Conservation (phyloP, 2,329 filamentous ascomycete genomes). For the Clarireedia paspali region DNA sequence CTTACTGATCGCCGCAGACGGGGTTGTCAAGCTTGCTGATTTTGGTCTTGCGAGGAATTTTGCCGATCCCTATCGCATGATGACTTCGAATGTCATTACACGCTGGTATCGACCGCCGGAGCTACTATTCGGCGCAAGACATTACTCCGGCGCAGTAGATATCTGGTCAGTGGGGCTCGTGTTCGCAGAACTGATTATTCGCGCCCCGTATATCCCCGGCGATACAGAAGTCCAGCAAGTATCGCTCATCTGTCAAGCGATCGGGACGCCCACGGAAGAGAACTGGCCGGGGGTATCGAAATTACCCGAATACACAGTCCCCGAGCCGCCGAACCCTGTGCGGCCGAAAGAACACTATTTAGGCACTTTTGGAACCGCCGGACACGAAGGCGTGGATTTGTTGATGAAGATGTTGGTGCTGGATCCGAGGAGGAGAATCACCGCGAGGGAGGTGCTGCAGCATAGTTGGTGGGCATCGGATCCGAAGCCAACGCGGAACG, state of each 20-base stretch:
- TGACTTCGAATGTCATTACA: slow-evolving; percentile 95
- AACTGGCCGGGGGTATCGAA: slow-evolving; percentile 90
- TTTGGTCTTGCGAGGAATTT: slow-evolving; percentile 90
- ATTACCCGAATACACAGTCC: slow-evolving; percentile 71
- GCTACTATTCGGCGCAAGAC: slow-evolving; percentile 79
- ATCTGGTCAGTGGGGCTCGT: slow-evolving; percentile 91
- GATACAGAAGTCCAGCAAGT: slow-evolving; percentile 84
- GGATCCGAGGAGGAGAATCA: slow-evolving; percentile 79
- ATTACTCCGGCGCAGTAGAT: slow-evolving; percentile 87
- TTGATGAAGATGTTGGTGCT: slow-evolving; percentile 77
- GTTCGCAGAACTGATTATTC: slow-evolving; percentile 81
- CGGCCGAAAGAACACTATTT: slow-evolving; percentile 66
- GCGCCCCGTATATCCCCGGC: slow-evolving; percentile 76
- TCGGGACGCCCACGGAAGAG: slow-evolving; percentile 87
- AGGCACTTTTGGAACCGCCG: slow-evolving; percentile 70
- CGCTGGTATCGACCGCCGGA: slow-evolving; percentile 95
- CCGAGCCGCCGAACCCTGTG: slow-evolving; percentile 47
- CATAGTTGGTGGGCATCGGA: slow-evolving; percentile 83
- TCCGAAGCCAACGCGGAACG: slow-evolving; percentile 73
- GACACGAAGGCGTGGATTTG: slow-evolving; percentile 76
- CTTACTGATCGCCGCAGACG: slow-evolving; percentile 84
- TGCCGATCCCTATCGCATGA: slow-evolving; percentile 76
- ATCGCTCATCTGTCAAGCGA: slow-evolving; percentile 70
- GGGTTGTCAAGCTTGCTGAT: slow-evolving; percentile 92
- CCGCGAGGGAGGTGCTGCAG: slow-evolving; percentile 66